Conservation (phyloP, 148 eudicot species). For the Vaccinium corymbosum region DNA sequence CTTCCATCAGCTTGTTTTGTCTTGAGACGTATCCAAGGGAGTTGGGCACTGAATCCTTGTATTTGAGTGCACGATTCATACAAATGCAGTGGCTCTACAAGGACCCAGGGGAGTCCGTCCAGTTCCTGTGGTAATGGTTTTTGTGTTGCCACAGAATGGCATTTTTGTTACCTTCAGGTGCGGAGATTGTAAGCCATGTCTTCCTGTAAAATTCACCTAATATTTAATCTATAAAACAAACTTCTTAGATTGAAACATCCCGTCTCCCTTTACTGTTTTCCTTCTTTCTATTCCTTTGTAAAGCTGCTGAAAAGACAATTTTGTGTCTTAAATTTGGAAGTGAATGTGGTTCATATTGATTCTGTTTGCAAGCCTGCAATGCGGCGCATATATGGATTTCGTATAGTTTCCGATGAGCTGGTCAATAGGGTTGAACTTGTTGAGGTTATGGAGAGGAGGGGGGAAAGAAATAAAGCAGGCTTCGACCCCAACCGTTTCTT, state of each 20-base stretch:
- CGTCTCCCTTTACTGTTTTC: neutral
- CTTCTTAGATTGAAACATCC: neutral
- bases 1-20: neutral
- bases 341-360: neutral
- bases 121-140: neutral
- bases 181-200: neutral
- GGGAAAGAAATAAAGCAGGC: neutral
- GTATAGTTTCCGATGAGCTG: neutral
- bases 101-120: neutral
- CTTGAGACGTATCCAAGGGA: neutral
- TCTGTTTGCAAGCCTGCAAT: neutral
- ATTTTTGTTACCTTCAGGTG: slow-evolving; percentile 16
- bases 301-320: neutral
- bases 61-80: neutral
- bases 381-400: neutral
- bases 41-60: neutral
- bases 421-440: neutral
- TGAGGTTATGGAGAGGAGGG: neutral
- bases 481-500: neutral
- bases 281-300: neutral
- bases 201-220: slow-evolving; percentile 1
- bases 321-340: neutral
- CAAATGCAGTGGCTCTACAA: neutral
- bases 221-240: neutral
- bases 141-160: neutral